A percentile compares a stretch with the other conserved stretches of the same genome.
Evolutionary conservation across 805 yeast genomes (phyloP).

Genomic region (Starmerella davenportii): DNA sequence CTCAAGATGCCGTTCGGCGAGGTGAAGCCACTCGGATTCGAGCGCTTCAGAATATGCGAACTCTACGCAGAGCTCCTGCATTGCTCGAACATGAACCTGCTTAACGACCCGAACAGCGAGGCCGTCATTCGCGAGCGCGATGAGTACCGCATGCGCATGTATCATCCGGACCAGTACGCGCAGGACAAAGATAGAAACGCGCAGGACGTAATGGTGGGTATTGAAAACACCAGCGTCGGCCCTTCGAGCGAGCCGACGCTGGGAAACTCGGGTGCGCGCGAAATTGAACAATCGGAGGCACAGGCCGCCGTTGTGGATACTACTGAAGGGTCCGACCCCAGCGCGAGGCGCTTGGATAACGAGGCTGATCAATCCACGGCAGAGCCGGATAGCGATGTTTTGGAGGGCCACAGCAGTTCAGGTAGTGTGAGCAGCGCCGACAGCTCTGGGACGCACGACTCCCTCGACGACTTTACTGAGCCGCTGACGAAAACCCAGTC

Average conservation of each 20-base stretch:
- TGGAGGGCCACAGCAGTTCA: neutral
- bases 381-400: neutral
- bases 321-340: no score
- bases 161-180: conserved; percentile 26
- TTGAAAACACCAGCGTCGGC: no score
- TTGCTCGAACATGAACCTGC: conserved; percentile 89
- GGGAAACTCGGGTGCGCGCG: no score
- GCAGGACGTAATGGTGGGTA: no score
- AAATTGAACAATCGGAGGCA: no score
- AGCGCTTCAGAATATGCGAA: conserved; percentile 78
- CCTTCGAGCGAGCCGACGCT: no score
- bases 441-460: neutral
- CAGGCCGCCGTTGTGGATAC: neutral
- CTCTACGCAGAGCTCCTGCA: conserved; percentile 84
- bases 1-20: conserved; percentile 48
- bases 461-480: no score
- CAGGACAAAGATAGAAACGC: neutral
- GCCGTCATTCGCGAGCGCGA: conserved; percentile 53
- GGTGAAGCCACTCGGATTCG: conserved; percentile 70
- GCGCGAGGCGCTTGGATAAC: no score
- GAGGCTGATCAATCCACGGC: neutral
- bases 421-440: neutral
- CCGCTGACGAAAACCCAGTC: no score
- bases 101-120: conserved; percentile 63
- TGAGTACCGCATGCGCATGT: conserved; percentile 30